Base-by-base conservation (phyloP, 1,284 basidiomycete genomes). In the Ceratobasidium sp. region DNA sequence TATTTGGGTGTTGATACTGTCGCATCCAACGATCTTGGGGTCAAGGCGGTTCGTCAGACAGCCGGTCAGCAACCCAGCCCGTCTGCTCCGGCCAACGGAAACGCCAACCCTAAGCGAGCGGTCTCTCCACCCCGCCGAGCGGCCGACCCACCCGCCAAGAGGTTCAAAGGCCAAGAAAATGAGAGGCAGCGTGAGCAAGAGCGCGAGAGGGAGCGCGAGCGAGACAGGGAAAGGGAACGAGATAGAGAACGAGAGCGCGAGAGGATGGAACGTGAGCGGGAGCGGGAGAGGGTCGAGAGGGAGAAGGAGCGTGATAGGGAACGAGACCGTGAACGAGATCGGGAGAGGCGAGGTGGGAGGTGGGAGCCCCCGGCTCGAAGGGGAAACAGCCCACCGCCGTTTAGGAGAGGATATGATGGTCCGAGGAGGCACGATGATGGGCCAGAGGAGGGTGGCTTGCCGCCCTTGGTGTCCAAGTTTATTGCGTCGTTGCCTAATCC, bases 1-100 rank as follows among this genome's bases (percentile, higher is more conserved):
- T 97, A 97, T 80, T 85, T 91, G 46, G 90, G 89, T 45, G 89
- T 92, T 21, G 96, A 98, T 78, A 89, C 94, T 30, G 96, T 98
- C 74, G 94, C 95, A 0, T 85, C 89, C 14, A 88, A 91, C 32
- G 96, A 99, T 80, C 86, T 98, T 23, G 96, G 96, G 21, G 89
- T 93, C 62, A 50, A 50, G 59, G 52, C 46, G 65, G 41, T 43
- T 43, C 52, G 30, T 67, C 64, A 16, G 76, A 75, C 72, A 21
- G 39, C 50, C 21, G 18, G 78, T 52, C 62, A 75, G 71, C 67
- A 75, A 72, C 73, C 76, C 52, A 71, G 74, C 1, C 59, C 74
- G 1, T n/a, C 43, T 45, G 76, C 73, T 10, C 58, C 69, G 12
- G 52, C 62, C 10, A 67, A 61, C 30, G 59, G 32, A 10, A 23